Conservation (phyloP, 2,329 filamentous ascomycete species). For the Aureobasidium sp. region DNA sequence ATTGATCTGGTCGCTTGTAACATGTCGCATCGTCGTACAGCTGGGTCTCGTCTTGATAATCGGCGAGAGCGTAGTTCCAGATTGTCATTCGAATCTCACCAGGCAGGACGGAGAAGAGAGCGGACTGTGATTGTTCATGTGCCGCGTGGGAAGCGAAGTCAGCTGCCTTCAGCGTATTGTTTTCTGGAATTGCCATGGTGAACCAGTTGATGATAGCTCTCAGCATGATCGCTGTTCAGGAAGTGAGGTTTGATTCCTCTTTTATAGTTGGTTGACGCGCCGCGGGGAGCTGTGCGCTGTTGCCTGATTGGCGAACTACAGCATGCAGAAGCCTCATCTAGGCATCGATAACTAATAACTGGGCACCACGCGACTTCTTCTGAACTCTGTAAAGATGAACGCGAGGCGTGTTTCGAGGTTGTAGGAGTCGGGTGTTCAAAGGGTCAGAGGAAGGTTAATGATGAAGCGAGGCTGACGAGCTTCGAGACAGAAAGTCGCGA, state of each 20-base stretch:
- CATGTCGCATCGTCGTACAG: constrained; percentile 21
- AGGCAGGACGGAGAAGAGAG: neutral
- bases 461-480: neutral
- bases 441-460: neutral
- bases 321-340: neutral
- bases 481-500: neutral
- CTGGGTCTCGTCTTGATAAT: constrained; percentile 21
- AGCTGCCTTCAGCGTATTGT: neutral
- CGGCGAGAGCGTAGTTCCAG: constrained; percentile 27
- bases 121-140: neutral
- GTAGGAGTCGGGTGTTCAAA: neutral
- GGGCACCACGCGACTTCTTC: neutral
- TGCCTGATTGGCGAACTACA: neutral
- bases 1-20: constrained; percentile 29
- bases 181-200: neutral
- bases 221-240: neutral
- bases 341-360: neutral
- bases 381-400: neutral
- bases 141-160: neutral
- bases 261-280: neutral
- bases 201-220: neutral
- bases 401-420: neutral
- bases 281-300: neutral
- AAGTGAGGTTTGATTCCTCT: neutral
- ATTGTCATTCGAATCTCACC: constrained; percentile 30